Evolutionary conservation across 2,329 filamentous ascomycete species (phyloP).

Genomic region (Scedosporium aurantiacum): DNA sequence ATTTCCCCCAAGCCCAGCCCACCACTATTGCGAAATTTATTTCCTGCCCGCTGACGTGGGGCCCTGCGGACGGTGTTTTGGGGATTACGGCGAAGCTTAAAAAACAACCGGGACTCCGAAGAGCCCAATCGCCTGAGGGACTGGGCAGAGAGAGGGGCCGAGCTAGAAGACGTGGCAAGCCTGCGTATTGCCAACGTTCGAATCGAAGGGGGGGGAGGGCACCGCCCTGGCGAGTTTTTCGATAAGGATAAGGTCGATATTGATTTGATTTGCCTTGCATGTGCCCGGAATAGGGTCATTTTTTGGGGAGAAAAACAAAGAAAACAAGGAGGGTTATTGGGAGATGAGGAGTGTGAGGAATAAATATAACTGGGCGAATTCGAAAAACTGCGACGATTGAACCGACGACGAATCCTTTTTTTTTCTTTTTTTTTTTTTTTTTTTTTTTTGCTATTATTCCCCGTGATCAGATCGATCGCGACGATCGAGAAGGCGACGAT

Average conservation of each 20-base stretch:
- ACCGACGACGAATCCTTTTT: too few species aligned
- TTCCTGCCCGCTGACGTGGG: neutral
- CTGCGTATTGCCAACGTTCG: neutral
- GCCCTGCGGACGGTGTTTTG: neutral
- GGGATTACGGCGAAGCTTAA: neutral
- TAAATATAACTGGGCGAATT: neutral
- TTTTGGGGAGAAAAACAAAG: neutral
- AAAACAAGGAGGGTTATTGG: neutral
- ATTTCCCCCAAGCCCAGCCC: too few species aligned
- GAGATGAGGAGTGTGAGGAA: neutral
- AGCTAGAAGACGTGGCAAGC: neutral
- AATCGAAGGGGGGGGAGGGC: neutral
- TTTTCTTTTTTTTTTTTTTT: too few species aligned
- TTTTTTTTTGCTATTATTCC: neutral
- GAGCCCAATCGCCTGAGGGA: constrained; percentile 1
- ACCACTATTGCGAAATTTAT: too few species aligned
- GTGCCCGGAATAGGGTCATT: neutral
- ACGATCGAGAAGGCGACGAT: neutral
- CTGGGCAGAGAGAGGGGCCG: neutral
- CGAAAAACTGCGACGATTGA: neutral
- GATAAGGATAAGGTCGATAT: too few species aligned
- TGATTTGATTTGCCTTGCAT: too few species aligned
- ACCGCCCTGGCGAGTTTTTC: too few species aligned
- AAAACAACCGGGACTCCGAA: neutral
- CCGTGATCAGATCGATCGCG: neutral